A percentile compares a stretch with the other conserved stretches of the same genome.
These are phyloP conservation scores for Zalaria obscura DNA, from an alignment of 2,329 filamentous ascomycete genomes.

Conservation along the genomic window DNA sequence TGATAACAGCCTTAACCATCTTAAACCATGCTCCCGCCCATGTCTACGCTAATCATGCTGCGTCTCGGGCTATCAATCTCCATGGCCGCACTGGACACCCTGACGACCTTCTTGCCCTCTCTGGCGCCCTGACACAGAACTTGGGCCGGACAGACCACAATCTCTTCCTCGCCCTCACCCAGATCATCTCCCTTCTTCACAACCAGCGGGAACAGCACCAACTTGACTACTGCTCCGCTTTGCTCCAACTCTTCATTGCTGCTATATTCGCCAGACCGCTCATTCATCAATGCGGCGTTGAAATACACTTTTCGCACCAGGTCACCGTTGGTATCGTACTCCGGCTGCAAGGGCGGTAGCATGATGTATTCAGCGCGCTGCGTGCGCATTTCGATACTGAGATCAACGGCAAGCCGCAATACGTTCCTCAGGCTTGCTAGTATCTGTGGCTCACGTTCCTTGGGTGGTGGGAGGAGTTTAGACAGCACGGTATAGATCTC, in stretches of 20 bases:
- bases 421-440: conserved; percentile 76
- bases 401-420: conserved; percentile 72
- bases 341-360: conserved; percentile 85
- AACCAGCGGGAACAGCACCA: conserved; percentile 90
- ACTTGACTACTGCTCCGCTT: conserved; percentile 63
- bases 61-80: conserved; percentile 24
- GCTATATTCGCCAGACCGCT: conserved; percentile 57
- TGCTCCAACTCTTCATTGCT: conserved; percentile 72
- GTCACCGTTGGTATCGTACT: conserved; percentile 89
- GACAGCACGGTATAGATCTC: conserved; percentile 77
- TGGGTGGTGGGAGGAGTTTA: conserved; percentile 73
- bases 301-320: conserved; percentile 77
- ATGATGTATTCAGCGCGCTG: conserved; percentile 97
- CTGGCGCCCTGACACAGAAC: conserved; percentile 56
- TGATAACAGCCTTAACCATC: too few species aligned
- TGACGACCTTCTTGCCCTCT: conserved; percentile 32
- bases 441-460: conserved; percentile 65
- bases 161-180: conserved; percentile 81
- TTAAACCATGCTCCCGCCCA: too few species aligned
- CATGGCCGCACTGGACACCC: conserved; percentile 36
- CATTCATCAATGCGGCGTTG: conserved; percentile 90
- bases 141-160: conserved; percentile 89
- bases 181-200: conserved; percentile 89
- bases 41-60: conserved; percentile 1
- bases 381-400: conserved; percentile 93